phyloP scores from a whole-genome alignment of 371 early-diverging fungal genomes.

The Lichtheimia ornata region DNA sequence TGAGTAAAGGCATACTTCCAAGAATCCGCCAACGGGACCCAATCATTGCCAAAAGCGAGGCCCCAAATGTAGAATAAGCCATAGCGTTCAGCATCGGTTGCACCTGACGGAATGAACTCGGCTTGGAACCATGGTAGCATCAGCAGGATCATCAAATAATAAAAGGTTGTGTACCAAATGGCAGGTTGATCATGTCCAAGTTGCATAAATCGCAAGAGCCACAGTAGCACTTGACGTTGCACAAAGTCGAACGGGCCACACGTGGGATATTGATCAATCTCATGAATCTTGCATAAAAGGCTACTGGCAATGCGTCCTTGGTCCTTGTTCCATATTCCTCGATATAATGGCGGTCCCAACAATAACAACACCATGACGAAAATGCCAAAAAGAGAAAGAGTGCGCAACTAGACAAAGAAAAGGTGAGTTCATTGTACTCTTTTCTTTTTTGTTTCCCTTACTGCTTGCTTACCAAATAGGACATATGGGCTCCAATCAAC shows the following conservation, averaged over 20 bases:
- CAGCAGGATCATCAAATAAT: slow-evolving; percentile 43
- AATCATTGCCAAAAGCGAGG: slow-evolving; percentile 47
- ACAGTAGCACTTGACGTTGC: slow-evolving; percentile 31
- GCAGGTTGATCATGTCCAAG: slow-evolving; percentile 28
- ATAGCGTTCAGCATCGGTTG: slow-evolving; percentile 34
- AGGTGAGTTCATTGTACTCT: background rate
- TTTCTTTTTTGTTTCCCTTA: background rate
- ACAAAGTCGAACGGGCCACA: slow-evolving; percentile 18
- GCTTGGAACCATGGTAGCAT: slow-evolving; percentile 52
- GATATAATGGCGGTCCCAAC: slow-evolving; percentile 34
- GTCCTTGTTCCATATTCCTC: background rate
- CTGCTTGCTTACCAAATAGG: slow-evolving; percentile 41
- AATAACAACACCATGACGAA: slow-evolving; percentile 16
- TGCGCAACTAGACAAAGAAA: slow-evolving; percentile 20
- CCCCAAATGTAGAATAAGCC: slow-evolving; percentile 66
- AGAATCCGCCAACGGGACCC: slow-evolving; percentile 82
- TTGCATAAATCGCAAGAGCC: slow-evolving; percentile 33
- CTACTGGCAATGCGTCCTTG: background rate
- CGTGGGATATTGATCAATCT: slow-evolving; percentile 20
- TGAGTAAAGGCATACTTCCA: slow-evolving; percentile 64
- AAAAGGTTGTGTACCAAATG: slow-evolving; percentile 45
- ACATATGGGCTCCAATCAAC: slow-evolving; percentile 66
- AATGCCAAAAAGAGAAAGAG: slow-evolving; percentile 23
- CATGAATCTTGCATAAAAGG: slow-evolving; percentile 30
- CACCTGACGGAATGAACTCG: slow-evolving; percentile 55